phyloP scores from a whole-genome alignment of 495 filamentous ascomycete species.

The Pseudevernia furfuracea region DNA sequence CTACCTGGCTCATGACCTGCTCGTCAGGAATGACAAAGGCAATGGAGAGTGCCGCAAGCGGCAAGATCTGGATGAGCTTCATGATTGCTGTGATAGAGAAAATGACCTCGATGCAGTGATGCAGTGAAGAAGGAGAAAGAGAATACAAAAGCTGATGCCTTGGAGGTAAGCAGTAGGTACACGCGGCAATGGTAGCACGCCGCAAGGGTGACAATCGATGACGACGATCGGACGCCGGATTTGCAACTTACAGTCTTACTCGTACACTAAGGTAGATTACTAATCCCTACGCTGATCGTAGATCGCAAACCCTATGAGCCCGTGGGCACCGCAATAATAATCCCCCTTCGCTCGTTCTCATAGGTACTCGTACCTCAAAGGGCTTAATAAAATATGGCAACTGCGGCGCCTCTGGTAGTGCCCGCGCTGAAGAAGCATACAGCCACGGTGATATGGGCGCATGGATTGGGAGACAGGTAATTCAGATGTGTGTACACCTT shows the following conservation, averaged over 20 bases:
- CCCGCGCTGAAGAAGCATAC: constrained; percentile 87
- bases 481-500: background rate
- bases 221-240: constrained; percentile 1
- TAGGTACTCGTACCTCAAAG: too few relatives aligned
- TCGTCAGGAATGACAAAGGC: constrained; percentile 55
- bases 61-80: constrained; percentile 45
- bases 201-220: background rate
- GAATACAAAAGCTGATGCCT: background rate
- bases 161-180: background rate
- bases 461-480: constrained; percentile 79
- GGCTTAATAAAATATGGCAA: constrained; percentile 14
- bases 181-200: background rate
- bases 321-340: too few relatives aligned
- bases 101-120: background rate
- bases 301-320: background rate
- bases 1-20: constrained; percentile 31
- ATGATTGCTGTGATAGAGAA: constrained; percentile 27
- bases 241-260: too few relatives aligned
- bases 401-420: constrained; percentile 59
- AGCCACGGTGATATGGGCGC: constrained; percentile 87
- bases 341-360: too few relatives aligned
- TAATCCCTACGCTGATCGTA: constrained; percentile 1
- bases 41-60: constrained; percentile 44
- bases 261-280: too few relatives aligned
- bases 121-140: background rate